phyloP scores from a whole-genome alignment of 371 early-diverging fungal species.

The Umbelopsis sp. region DNA sequence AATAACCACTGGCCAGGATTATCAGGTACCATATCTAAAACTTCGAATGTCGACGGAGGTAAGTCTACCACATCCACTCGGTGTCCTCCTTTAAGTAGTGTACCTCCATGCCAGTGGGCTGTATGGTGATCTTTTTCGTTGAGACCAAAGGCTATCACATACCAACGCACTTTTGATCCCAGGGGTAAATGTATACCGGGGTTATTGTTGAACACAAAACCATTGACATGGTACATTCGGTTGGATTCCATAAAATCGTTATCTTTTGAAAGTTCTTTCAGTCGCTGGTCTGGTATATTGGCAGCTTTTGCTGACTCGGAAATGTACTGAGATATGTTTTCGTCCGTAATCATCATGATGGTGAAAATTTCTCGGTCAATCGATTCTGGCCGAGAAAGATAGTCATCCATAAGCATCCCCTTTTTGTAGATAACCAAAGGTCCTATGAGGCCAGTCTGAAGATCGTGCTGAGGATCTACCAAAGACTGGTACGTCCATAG shows the following conservation, averaged over 20 bases:
- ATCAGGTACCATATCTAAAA: conserved; percentile 53
- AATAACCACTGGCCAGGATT: conserved; percentile 59
- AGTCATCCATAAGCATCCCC: conserved; percentile 34
- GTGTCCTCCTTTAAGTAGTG: conserved; percentile 44
- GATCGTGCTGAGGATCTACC: conserved; percentile 35
- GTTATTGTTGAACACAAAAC: conserved; percentile 54
- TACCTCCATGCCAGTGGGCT: conserved; percentile 59
- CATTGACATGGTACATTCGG: conserved; percentile 57
- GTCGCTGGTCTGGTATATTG: conserved; percentile 21
- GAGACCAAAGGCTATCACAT: conserved; percentile 44
- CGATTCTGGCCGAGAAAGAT: conserved; percentile 33
- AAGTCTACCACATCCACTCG: conserved; percentile 55
- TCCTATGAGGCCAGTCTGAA: conserved; percentile 53
- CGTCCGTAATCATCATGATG: conserved; percentile 49
- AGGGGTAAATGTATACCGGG: conserved; percentile 34
- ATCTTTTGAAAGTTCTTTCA: conserved; percentile 21
- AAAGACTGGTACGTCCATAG: conserved; percentile 53
- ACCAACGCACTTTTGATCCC: conserved; percentile 54
- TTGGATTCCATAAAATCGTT: conserved; percentile 45
- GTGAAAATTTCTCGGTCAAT: conserved; percentile 50
- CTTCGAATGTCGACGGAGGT: conserved; percentile 45
- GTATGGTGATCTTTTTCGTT: conserved; percentile 53
- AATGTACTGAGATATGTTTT: conserved; percentile 44
- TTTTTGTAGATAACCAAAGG: conserved; percentile 48
- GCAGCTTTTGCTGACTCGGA: conserved; percentile 35